These are phyloP conservation scores for Filobasidium uniguttulatum DNA, from an alignment of 1,284 basidiomycete genomes.

Conservation along the genomic window DNA sequence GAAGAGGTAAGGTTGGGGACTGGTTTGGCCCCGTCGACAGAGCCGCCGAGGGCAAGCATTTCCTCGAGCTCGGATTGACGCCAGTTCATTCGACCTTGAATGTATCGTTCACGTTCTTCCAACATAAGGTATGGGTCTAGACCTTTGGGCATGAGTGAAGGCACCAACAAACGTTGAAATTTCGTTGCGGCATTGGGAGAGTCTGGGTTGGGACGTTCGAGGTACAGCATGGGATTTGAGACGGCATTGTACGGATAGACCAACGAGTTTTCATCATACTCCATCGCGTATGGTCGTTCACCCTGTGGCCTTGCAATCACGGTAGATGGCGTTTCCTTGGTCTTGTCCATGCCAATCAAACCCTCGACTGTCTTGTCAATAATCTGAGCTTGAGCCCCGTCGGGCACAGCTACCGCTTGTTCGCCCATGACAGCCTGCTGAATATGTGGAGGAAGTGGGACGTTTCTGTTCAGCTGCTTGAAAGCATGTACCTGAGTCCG, in stretches of 20 bases:
- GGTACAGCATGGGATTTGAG: slow-evolving; percentile 52
- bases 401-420: slow-evolving; percentile 18
- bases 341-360: slow-evolving; percentile 38
- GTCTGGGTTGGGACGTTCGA: slow-evolving; percentile 49
- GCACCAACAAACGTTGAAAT: slow-evolving; percentile 63
- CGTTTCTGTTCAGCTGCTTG: slow-evolving; percentile 64
- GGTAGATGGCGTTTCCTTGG: slow-evolving; percentile 12
- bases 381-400: slow-evolving; percentile 38
- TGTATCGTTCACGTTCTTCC: slow-evolving; percentile 79
- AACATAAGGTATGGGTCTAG: slow-evolving; percentile 83
- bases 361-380: slow-evolving; percentile 67
- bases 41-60: slow-evolving; percentile 68
- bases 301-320: slow-evolving; percentile 20
- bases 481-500: slow-evolving; percentile 81
- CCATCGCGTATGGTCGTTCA: slow-evolving; percentile 42
- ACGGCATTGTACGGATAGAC: slow-evolving; percentile 97
- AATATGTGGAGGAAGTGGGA: slow-evolving; percentile 64
- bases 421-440: slow-evolving; percentile 53
- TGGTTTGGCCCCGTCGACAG: slow-evolving; percentile 45
- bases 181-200: slow-evolving; percentile 30
- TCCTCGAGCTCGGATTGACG: slow-evolving; percentile 77
- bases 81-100: slow-evolving; percentile 79
- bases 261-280: slow-evolving; percentile 63
- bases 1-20: slow-evolving; percentile 39
- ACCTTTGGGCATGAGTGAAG: slow-evolving; percentile 81